Base-by-base conservation (phyloP, 495 filamentous ascomycete genomes). In the Trichoderma reesei region DNA sequence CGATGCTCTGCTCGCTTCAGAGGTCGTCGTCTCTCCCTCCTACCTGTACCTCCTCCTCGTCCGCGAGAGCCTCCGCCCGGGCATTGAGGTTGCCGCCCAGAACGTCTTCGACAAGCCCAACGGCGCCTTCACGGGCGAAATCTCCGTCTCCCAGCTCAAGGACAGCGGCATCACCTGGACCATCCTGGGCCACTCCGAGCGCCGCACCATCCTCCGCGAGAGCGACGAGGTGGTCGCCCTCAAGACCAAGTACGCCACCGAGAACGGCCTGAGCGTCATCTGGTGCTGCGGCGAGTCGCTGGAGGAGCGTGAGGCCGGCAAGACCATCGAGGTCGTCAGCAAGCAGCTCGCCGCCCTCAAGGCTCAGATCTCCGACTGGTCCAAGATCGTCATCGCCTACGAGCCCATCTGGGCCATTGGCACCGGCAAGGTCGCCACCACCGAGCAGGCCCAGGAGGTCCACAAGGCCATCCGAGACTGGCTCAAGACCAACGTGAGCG, bases 361-460 rank as follows among this genome's bases (percentile, higher is more conserved):
- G 70, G 80, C 82, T 63, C 82, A 90, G 72, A 79, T 90, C 70
- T 70, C 80, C 82, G 72, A 96, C 77, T 98, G 94, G 94, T 81
- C 77, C 63, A 95, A 94, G 79, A 86, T 98, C 69, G 93, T 98
- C 75, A 84, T 98, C 70, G 95, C 94, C 69, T 98, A 98, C 75
- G 95, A 98, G 84, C 94, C 94, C 69, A 93, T 98, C 80, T 98
- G 94, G 93, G 95, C 93, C 69, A 98, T 98, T 72, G 94, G 95
- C 66, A 98, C 94, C 67, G 94, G 94, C 72, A 97, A 96, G 81
- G 94, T 98, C 65, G 94, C 94, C 70, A 92, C 86, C 61, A 93
- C 90, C 54, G 81, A 91, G 80, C 91, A 97, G 80, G 91, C 92
- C 64, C 92, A 96, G 81, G 91, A 97, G 76, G 92, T 94, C 65